These are phyloP conservation scores for Corchorus olitorius DNA, from an alignment of 345 rosid species.

Conservation along the genomic window DNA sequence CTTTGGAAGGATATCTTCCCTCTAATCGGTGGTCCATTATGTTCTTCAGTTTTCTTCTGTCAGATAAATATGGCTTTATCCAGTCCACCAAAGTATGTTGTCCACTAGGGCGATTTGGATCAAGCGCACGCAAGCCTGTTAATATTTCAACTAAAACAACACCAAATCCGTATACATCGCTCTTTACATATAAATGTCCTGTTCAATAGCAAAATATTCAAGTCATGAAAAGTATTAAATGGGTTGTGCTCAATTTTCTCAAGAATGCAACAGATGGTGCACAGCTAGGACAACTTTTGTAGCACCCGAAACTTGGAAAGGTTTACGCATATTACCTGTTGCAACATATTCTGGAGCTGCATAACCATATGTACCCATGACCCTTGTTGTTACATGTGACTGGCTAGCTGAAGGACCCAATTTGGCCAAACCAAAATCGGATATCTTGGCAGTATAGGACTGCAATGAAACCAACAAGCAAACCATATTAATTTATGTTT, in stretches of 20 bases:
- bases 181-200: constrained; percentile 96
- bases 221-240: constrained; percentile 14
- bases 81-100: constrained; percentile 74
- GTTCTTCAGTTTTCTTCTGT: constrained; percentile 67
- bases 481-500: constrained; percentile 14
- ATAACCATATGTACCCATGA: constrained; percentile 93
- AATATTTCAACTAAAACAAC: constrained; percentile 87
- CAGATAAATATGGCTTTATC: constrained; percentile 75
- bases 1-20: constrained; percentile 79
- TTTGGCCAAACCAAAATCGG: constrained; percentile 96
- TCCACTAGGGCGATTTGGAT: constrained; percentile 70
- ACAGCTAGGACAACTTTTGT: not conserved
- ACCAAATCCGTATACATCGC: constrained; percentile 93
- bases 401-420: constrained; percentile 95
- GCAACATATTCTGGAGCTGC: constrained; percentile 99
- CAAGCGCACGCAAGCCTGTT: constrained; percentile 84
- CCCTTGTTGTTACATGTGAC: constrained; percentile 92
- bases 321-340: constrained; percentile 54
- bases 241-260: not conserved
- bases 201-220: constrained; percentile 27
- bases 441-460: constrained; percentile 84
- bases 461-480: constrained; percentile 33
- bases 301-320: constrained; percentile 19
- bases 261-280: not conserved
- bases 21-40: constrained; percentile 73